phyloP scores from a whole-genome alignment of 192 early-diverging fungal genomes.

The Coemansia guatemalensis region DNA sequence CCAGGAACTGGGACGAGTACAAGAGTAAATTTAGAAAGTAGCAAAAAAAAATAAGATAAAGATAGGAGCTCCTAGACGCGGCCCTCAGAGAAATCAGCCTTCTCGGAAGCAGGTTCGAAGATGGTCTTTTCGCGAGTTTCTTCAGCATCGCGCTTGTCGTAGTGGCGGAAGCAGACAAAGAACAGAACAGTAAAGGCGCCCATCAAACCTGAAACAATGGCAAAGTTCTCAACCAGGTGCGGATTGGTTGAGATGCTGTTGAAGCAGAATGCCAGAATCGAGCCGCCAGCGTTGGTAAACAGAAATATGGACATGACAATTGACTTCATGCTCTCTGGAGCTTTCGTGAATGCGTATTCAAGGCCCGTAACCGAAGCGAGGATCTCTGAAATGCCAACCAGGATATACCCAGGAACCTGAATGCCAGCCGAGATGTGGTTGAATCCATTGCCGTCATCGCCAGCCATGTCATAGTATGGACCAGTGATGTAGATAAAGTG shows the following conservation, averaged over 20 bases:
- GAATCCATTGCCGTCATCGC: slow-evolving; percentile 40
- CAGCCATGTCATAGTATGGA: slow-evolving; percentile 46
- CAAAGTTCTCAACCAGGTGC: slow-evolving; percentile 64
- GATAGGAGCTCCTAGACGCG: slow-evolving; percentile 5
- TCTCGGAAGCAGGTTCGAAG: not conserved
- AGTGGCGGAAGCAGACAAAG: slow-evolving; percentile 55
- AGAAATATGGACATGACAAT: slow-evolving; percentile 63
- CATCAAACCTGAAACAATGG: slow-evolving; percentile 55
- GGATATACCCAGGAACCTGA: slow-evolving; percentile 59
- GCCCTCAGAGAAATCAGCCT: not conserved
- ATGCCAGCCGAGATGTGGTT: slow-evolving; percentile 58
- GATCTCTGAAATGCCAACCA: slow-evolving; percentile 61
- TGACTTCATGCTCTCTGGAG: slow-evolving; percentile 62
- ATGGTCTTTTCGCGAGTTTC: slow-evolving; percentile 7
- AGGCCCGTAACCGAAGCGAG: slow-evolving; percentile 66
- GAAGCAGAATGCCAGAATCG: slow-evolving; percentile 60
- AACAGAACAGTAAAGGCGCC: slow-evolving; percentile 53
- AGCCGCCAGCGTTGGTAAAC: slow-evolving; percentile 59
- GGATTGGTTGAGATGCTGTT: slow-evolving; percentile 57
- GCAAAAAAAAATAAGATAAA: not conserved
- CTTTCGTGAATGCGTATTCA: slow-evolving; percentile 64
- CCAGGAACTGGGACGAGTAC: too few relatives aligned
- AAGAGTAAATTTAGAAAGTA: not conserved
- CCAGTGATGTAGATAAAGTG: slow-evolving; percentile 58
- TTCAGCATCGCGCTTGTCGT: slow-evolving; percentile 45